These are phyloP conservation scores for Fusarium staphyleae DNA, from an alignment of 2,329 filamentous ascomycete genomes.

Conservation along the genomic window DNA sequence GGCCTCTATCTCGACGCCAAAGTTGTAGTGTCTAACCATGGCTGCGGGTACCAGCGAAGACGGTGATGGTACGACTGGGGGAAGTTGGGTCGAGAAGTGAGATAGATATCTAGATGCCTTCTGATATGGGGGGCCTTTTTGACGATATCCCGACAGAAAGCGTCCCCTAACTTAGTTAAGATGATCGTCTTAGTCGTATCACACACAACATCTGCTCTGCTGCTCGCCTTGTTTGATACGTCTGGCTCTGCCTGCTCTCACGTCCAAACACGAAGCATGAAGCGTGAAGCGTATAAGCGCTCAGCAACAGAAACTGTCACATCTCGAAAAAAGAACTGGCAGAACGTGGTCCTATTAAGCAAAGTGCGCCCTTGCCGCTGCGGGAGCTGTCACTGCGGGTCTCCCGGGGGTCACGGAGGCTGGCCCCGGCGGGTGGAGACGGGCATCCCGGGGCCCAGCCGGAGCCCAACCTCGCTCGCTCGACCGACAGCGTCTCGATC, in stretches of 20 bases:
- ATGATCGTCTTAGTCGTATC: slow-evolving; percentile 5
- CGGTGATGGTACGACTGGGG: too few species aligned
- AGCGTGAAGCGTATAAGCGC: slow-evolving; percentile 16
- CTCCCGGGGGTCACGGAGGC: slow-evolving; percentile 19
- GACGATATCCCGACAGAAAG: too few species aligned
- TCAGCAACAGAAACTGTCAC: slow-evolving; percentile 18
- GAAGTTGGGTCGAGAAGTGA: too few species aligned
- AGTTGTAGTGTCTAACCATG: slow-evolving; percentile 49
- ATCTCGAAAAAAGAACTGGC: slow-evolving; percentile 16
- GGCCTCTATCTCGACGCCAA: slow-evolving; percentile 51
- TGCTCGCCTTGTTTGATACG: slow-evolving; percentile 11
- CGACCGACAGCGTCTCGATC: slow-evolving; percentile 21
- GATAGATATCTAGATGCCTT: too few species aligned
- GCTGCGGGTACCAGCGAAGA: neutral
- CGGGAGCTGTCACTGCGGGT: slow-evolving; percentile 26
- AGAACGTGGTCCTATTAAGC: slow-evolving; percentile 19
- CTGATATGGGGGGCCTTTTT: too few species aligned
- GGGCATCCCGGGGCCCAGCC: slow-evolving; percentile 6
- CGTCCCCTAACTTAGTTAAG: too few species aligned
- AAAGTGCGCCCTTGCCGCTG: slow-evolving; percentile 23
- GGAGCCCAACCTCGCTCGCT: slow-evolving; percentile 27
- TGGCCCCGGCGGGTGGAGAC: slow-evolving; percentile 10
- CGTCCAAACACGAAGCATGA: slow-evolving; percentile 1
- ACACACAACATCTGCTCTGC: slow-evolving; percentile 17
- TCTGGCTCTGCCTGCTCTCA: slow-evolving; percentile 7